Evolutionary conservation across 2,329 filamentous ascomycete genomes (phyloP).

Genomic region (Paecilomyces sp.): DNA sequence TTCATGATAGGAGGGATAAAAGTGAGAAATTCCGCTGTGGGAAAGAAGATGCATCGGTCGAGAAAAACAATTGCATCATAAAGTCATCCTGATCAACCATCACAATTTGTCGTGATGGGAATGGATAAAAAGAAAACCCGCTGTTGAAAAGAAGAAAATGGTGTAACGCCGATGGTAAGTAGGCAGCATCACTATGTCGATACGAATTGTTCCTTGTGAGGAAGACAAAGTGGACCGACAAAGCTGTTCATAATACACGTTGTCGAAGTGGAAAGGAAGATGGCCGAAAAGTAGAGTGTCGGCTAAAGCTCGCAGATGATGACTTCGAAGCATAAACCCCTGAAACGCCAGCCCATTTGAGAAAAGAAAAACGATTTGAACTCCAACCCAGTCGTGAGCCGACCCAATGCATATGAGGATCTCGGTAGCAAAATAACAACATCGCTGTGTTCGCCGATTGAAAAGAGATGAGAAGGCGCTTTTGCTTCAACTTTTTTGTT

Average conservation of each 20-base stretch:
- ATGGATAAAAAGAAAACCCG: not conserved
- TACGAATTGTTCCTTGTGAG: not conserved
- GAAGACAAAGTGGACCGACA: not conserved
- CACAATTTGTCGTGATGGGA: not conserved
- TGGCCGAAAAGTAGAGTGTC: not conserved
- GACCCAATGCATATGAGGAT: not conserved
- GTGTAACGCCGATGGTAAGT: not conserved
- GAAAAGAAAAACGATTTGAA: not conserved
- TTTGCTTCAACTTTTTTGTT: not conserved
- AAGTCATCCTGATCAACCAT: not conserved
- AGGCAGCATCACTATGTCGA: not conserved
- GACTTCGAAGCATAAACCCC: not conserved
- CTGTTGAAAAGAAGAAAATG: not conserved
- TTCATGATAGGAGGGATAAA: not conserved
- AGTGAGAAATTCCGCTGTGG: not conserved
- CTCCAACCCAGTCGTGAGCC: not conserved
- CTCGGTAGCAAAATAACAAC: not conserved
- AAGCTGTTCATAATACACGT: not conserved
- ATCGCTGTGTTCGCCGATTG: not conserved
- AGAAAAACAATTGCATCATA: not conserved
- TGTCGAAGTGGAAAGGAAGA: not conserved
- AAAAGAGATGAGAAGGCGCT: not conserved
- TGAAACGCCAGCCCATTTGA: not conserved
- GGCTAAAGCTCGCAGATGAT: not conserved
- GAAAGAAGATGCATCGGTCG: not conserved